These are phyloP conservation scores for Psidium friedrichsthalianum DNA, from an alignment of 345 rosid genomes.

Conservation along the genomic window DNA sequence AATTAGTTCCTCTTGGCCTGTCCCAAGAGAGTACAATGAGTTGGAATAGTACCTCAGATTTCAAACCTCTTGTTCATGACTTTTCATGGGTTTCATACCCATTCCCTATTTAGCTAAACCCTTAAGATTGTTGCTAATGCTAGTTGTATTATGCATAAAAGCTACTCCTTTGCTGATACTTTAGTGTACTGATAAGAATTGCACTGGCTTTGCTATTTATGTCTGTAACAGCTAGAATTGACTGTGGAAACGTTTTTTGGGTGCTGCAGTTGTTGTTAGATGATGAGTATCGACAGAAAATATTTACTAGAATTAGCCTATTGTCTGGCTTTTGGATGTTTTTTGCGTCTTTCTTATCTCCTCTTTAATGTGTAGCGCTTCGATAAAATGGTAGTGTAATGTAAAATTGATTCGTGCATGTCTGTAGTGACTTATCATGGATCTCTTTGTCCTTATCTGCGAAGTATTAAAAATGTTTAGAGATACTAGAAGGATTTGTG, in stretches of 20 bases:
- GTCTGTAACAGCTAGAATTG: neutral
- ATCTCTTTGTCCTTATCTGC: neutral
- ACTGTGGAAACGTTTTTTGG: neutral
- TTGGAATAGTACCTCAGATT: neutral
- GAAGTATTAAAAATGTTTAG: neutral
- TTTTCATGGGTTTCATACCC: neutral
- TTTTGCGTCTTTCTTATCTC: neutral
- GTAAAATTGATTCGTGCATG: neutral
- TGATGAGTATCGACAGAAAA: neutral
- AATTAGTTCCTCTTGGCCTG: neutral
- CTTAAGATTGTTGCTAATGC: neutral
- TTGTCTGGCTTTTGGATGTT: neutral
- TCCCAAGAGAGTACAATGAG: neutral
- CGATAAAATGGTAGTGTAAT: neutral
- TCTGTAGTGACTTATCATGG: neutral
- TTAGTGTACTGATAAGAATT: neutral
- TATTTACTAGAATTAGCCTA: neutral
- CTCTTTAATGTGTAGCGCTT: neutral
- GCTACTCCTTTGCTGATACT: neutral
- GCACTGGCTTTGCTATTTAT: neutral
- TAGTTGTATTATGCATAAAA: neutral
- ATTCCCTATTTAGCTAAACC: neutral
- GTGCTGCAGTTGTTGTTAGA: neutral
- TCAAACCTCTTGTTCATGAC: neutral
- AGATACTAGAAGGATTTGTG: neutral